phyloP scores from a whole-genome alignment of 176 grass and related monocot species.

The Otatea glauca region DNA sequence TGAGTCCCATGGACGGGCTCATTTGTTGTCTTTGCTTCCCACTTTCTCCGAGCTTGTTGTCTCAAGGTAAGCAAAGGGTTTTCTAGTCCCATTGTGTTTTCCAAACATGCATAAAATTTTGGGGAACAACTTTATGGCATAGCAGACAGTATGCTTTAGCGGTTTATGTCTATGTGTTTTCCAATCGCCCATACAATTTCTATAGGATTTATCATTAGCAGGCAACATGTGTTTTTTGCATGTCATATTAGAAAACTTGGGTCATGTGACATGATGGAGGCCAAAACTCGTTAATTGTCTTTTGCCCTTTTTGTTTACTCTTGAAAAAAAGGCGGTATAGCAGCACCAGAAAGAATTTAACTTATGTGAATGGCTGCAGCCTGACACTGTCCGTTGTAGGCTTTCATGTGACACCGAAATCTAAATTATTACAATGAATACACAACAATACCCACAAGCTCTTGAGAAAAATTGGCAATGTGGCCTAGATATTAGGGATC shows the following conservation, averaged over 20 bases:
- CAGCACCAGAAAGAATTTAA: background rate
- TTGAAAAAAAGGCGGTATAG: background rate
- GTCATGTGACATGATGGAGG: slow-evolving; percentile 21
- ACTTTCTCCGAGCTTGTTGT: slow-evolving; percentile 88
- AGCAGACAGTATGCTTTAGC: slow-evolving; percentile 2
- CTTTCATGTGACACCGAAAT: background rate
- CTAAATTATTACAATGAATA: slow-evolving; percentile 3
- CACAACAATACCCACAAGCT: background rate
- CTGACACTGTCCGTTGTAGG: background rate
- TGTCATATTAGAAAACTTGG: background rate
- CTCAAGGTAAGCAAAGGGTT: slow-evolving; percentile 78
- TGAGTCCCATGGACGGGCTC: slow-evolving; percentile 55
- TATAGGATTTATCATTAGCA: background rate
- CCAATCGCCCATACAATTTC: background rate
- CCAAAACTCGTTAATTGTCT: background rate
- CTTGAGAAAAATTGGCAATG: background rate
- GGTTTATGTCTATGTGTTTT: background rate
- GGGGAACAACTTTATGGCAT: background rate
- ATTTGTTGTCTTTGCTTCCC: slow-evolving; percentile 91
- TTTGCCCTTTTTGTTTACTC: background rate
- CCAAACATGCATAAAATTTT: background rate
- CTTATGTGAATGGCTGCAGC: background rate
- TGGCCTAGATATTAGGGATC: background rate
- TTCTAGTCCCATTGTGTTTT: background rate
- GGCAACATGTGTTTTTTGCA: background rate